Evolutionary conservation across 495 filamentous ascomycete species (phyloP), one percentile per base, ranked within the genome.

Genomic region (Penicillium soppii): DNA sequence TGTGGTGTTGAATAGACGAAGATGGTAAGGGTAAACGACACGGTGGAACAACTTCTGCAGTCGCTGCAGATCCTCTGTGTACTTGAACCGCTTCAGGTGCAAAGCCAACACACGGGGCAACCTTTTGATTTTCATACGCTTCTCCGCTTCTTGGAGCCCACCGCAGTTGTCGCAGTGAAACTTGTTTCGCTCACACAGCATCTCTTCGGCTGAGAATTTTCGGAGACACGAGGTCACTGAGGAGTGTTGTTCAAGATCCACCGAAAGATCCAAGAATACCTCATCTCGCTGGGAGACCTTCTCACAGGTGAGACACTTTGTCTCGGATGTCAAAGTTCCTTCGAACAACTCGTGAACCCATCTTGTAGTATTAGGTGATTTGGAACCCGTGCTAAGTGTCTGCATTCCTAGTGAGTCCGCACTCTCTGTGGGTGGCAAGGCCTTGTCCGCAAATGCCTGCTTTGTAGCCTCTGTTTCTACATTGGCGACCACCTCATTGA

Each of bases 321-420:
- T 98, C 70, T 98, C 94, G 2, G 95, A 97, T 9, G 91, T 96
- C 53, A 98, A 71, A 3, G 89, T 87, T 9, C 94, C 94, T 66
- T 97, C 94, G 54, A 98, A 98, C 30, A 98, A 82, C 56, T 97
- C 91, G 68, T 98, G 94, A 20, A 98, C 95, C 94, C 94, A 97
- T 53, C 90, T 82, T 1, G 87, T 88, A 10, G 82, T 82, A 51
- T 71, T 70, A 39, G 70, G 71, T 26, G 72, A 73, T 63, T 73
- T 74, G 36, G 58, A 69, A 38, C 73, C 63, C 29, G 70, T 68
- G 41, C 80, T 81, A 7, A 63, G 69, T 23, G 80, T 67, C 12
- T 74, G 69, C 48, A 64, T 58, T 23, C 70, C 71, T 25, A 68
- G 45, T 0, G 70, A 69, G 16, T 78, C 72, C 42, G 72, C 71